Conservation (phyloP, 2,329 filamentous ascomycete genomes). For the Claviceps sp. region DNA sequence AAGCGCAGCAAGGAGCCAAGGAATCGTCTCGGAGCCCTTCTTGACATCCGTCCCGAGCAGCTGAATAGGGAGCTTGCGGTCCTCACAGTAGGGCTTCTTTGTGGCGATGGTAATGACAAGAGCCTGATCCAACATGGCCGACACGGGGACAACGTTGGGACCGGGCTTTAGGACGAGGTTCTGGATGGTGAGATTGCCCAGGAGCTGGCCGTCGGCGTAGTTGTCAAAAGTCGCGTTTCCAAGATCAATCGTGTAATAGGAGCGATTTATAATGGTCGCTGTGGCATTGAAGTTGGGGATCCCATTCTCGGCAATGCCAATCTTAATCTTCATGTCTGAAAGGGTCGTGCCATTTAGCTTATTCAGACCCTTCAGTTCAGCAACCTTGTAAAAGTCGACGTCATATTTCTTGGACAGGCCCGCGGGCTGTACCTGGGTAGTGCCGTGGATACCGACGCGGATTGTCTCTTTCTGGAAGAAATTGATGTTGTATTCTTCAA, state of each 20-base stretch:
- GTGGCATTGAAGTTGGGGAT: constrained; percentile 46
- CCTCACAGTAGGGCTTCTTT: constrained; percentile 36
- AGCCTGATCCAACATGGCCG: constrained; percentile 37
- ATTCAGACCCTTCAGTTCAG: constrained; percentile 38
- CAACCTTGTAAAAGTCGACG: constrained; percentile 43
- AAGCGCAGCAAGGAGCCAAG: constrained; percentile 44
- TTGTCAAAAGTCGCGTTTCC: constrained; percentile 52
- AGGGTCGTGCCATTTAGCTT: constrained; percentile 42
- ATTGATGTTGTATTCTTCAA: constrained; percentile 41
- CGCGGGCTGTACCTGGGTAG: constrained; percentile 36
- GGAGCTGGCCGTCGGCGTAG: constrained; percentile 33
- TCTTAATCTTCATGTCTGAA: constrained; percentile 13
- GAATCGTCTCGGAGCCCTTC: constrained; percentile 36
- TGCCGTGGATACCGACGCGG: constrained; percentile 36
- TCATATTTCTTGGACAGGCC: constrained; percentile 34
- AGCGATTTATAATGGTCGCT: constrained; percentile 49
- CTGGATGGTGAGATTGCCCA: constrained; percentile 45
- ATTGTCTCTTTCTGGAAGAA: constrained; percentile 38
- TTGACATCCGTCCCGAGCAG: constrained; percentile 39
- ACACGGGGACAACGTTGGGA: constrained; percentile 40
- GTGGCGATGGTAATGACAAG: constrained; percentile 28
- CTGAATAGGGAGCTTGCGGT: constrained; percentile 39
- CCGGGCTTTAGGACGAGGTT: constrained; percentile 47
- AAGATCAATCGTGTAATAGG: constrained; percentile 49
- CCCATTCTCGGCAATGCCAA: constrained; percentile 2